Evolutionary conservation across 73 alveolate genomes (phyloP).

Genomic region (Effrenium voratum): DNA sequence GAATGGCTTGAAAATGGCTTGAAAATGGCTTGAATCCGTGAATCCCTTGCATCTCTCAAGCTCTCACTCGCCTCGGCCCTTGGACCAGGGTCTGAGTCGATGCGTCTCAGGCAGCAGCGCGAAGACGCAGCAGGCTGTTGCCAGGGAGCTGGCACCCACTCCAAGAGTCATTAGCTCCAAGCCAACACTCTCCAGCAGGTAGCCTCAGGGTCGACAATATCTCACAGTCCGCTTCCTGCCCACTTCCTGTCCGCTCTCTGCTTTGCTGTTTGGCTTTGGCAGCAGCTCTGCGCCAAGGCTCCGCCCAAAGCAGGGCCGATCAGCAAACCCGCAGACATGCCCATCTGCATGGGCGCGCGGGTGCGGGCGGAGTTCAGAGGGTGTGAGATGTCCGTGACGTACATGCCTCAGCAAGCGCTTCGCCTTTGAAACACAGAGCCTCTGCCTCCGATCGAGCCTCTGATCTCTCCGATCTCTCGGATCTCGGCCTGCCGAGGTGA

Average conservation of each 20-base stretch:
- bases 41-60: no score
- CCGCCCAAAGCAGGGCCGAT: constrained; percentile 86
- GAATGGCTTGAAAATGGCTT: no score
- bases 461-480: not conserved
- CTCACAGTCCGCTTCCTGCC: not conserved
- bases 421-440: not conserved
- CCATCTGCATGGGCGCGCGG: constrained; percentile 92
- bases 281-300: no score
- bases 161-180: constrained; percentile 46
- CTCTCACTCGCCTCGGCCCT: not conserved
- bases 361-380: constrained; percentile 87
- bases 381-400: constrained; percentile 90
- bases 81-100: not conserved
- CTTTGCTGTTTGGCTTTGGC: no score
- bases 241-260: no score
- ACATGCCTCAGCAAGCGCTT: constrained; percentile 17
- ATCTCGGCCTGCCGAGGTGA: constrained; percentile 66
- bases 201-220: not conserved
- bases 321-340: constrained; percentile 86
- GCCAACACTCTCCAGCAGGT: constrained; percentile 65
- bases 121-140: constrained; percentile 66
- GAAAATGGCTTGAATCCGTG: not conserved
- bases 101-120: constrained; percentile 78
- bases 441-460: not conserved
- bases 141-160: constrained; percentile 58